phyloP scores from a whole-genome alignment of 1,139 yeast genomes.

The Magnusiomyces suaveolens region DNA sequence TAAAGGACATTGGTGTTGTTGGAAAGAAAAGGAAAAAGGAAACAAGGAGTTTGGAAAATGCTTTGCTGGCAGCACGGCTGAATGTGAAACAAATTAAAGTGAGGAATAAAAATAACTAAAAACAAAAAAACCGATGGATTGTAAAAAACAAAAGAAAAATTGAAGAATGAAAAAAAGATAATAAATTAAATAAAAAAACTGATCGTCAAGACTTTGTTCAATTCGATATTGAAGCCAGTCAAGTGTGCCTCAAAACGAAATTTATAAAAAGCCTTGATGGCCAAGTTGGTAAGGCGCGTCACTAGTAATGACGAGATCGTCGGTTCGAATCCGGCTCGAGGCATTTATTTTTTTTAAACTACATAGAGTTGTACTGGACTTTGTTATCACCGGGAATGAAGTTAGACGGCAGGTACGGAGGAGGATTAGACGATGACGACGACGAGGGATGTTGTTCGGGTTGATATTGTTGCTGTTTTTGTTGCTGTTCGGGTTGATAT shows the following conservation, averaged over 20 bases:
- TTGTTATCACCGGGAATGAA: constrained; percentile 21
- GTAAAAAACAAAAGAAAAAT: too few relatives aligned
- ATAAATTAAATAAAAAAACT: not conserved
- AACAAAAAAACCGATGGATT: too few relatives aligned
- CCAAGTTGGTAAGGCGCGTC: too few relatives aligned
- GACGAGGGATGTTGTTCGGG: constrained; percentile 1
- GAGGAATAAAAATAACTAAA: too few relatives aligned
- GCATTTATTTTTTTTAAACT: too few relatives aligned
- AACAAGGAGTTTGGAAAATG: not conserved
- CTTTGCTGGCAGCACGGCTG: not conserved
- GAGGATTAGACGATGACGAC: too few relatives aligned
- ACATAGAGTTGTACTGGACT: constrained; percentile 18
- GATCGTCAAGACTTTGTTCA: not conserved
- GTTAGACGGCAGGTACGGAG: too few relatives aligned
- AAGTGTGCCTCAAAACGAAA: not conserved
- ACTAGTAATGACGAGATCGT: not conserved
- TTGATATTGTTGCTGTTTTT: not conserved
- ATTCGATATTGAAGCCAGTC: not conserved
- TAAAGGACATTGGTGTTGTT: not conserved
- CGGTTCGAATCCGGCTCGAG: not conserved
- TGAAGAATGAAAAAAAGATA: too few relatives aligned
- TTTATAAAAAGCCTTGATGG: too few relatives aligned
- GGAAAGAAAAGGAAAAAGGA: not conserved
- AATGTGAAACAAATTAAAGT: too few relatives aligned
- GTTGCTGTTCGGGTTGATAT: not conserved